phyloP scores from a whole-genome alignment of 371 early-diverging fungal species.

The Fennellomyces sp. region DNA sequence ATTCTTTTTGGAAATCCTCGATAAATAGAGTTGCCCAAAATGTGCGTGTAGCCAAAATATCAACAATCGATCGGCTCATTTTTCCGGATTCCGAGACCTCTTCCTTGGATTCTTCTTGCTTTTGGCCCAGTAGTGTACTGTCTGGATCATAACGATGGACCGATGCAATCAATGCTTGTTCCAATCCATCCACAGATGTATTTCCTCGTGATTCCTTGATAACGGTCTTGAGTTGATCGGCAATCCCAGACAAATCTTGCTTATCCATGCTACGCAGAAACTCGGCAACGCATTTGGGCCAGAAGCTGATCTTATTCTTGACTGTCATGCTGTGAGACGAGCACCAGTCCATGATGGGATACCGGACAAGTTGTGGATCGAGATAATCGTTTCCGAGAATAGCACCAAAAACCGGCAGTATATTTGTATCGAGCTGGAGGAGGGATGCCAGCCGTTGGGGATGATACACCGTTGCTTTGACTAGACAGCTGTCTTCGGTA shows the following conservation, averaged over 20 bases:
- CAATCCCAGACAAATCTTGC: not conserved
- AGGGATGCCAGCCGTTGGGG: slow-evolving; percentile 38
- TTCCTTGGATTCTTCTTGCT: not conserved
- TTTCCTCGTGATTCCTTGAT: slow-evolving; percentile 13
- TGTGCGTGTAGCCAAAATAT: slow-evolving; percentile 39
- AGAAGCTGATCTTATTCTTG: slow-evolving; percentile 16
- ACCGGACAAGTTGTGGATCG: slow-evolving; percentile 22
- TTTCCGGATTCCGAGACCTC: slow-evolving; percentile 11
- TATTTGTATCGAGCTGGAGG: slow-evolving; percentile 29
- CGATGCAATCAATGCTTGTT: slow-evolving; percentile 25
- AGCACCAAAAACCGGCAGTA: slow-evolving; percentile 56
- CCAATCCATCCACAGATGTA: slow-evolving; percentile 17
- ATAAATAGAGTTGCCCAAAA: slow-evolving; percentile 61
- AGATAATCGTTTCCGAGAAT: slow-evolving; percentile 63
- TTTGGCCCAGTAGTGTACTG: slow-evolving; percentile 10
- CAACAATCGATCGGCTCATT: slow-evolving; percentile 45
- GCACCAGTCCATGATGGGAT: slow-evolving; percentile 44
- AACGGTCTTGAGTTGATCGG: slow-evolving; percentile 14
- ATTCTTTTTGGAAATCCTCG: slow-evolving; percentile 53
- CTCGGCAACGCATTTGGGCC: slow-evolving; percentile 37
- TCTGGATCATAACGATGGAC: slow-evolving; percentile 31
- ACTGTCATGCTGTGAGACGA: slow-evolving; percentile 17
- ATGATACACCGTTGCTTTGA: slow-evolving; percentile 47
- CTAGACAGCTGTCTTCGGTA: slow-evolving; percentile 6
- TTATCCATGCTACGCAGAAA: slow-evolving; percentile 19